phyloP scores from a whole-genome alignment of 345 rosid genomes.

The Limnanthes douglasii region DNA sequence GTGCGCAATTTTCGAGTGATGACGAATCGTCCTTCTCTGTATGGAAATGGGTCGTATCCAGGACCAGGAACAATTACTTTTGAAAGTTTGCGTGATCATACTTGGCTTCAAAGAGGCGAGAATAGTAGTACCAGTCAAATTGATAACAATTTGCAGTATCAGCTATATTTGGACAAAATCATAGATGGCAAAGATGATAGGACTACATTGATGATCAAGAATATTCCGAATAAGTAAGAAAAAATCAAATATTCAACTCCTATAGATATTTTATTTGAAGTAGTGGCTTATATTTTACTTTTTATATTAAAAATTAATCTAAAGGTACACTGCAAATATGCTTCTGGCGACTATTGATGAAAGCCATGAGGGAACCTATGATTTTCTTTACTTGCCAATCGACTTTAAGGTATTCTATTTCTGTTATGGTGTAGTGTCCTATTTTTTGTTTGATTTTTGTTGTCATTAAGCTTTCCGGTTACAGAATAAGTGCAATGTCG shows the following conservation, averaged over 20 bases:
- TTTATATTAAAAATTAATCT: slow-evolving; percentile 9
- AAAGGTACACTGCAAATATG: not conserved
- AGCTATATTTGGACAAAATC: slow-evolving; percentile 48
- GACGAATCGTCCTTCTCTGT: slow-evolving; percentile 27
- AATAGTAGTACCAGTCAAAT: slow-evolving; percentile 23
- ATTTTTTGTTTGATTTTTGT: slow-evolving; percentile 3
- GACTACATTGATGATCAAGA: slow-evolving; percentile 68
- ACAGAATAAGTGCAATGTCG: slow-evolving; percentile 65
- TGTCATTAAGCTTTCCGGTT: too few relatives aligned
- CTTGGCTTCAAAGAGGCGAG: slow-evolving; percentile 23
- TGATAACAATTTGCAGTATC: slow-evolving; percentile 51
- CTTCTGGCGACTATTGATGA: slow-evolving; percentile 43
- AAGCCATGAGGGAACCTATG: slow-evolving; percentile 45
- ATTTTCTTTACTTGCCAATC: slow-evolving; percentile 67
- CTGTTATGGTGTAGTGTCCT: too few relatives aligned
- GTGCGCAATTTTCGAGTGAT: slow-evolving; percentile 42
- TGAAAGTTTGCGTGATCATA: slow-evolving; percentile 41
- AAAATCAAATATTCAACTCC: not conserved
- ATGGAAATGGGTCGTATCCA: slow-evolving; percentile 28
- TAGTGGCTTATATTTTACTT: not conserved
- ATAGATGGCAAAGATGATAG: slow-evolving; percentile 39
- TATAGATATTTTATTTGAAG: too few relatives aligned
- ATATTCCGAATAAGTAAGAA: slow-evolving; percentile 66
- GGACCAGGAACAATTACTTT: slow-evolving; percentile 26
- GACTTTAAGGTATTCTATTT: slow-evolving; percentile 62